Percentiles rank a stretch among this genome's conserved stretches.
Evolutionary conservation across 495 filamentous ascomycete genomes (phyloP).

Genomic region (Neurospora intermedia): DNA sequence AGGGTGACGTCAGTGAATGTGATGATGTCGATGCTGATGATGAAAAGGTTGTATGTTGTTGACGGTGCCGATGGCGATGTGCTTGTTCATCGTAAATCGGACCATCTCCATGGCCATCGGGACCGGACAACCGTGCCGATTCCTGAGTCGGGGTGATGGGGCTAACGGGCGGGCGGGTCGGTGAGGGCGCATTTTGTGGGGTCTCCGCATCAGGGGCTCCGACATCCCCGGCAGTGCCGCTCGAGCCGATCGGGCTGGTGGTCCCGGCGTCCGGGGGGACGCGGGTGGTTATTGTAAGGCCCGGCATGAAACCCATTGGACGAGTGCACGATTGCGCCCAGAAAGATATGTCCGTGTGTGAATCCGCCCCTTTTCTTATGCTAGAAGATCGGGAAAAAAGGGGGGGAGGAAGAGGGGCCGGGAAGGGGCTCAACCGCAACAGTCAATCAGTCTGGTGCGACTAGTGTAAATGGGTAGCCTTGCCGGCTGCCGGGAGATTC

Average conservation of each 20-base stretch:
- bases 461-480: background rate
- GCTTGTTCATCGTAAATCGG: background rate
- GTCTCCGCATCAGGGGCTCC: background rate
- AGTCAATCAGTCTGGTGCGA: background rate
- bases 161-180: conserved; percentile 30
- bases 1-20: background rate
- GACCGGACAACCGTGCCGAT: conserved; percentile 9
- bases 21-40: background rate
- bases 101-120: background rate
- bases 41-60: background rate
- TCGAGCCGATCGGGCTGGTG: background rate
- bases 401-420: background rate
- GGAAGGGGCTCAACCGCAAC: background rate
- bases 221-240: background rate
- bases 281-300: conserved; percentile 16
- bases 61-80: background rate
- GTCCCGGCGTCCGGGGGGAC: background rate
- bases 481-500: background rate
- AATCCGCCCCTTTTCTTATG: background rate
- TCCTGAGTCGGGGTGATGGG: conserved; percentile 34
- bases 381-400: background rate
- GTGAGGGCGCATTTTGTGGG: conserved; percentile 15
- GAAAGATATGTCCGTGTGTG: background rate
- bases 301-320: conserved; percentile 12
- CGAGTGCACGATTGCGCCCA: background rate